phyloP scores from a whole-genome alignment of 164 flowering plant genomes.

The Taxillus chinensis region DNA sequence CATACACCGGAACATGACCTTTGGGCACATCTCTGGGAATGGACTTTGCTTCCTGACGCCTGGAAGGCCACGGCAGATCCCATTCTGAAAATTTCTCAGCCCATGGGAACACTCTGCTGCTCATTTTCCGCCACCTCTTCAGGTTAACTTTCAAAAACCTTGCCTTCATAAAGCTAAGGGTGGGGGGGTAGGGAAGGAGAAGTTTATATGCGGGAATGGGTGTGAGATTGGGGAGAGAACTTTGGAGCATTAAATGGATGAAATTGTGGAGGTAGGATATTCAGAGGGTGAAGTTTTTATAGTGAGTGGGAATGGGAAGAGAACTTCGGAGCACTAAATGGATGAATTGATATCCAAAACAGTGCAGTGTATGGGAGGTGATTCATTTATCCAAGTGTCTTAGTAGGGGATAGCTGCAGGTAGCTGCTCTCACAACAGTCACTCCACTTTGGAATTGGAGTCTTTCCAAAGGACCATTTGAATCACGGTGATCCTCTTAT shows the following conservation, averaged over 20 bases:
- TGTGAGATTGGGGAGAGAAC: not conserved
- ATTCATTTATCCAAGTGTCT: too few relatives aligned
- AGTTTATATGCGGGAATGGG: slow-evolving; percentile 1
- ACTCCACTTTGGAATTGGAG: slow-evolving; percentile 12
- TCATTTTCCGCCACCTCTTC: slow-evolving; percentile 47
- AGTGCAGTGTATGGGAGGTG: not conserved
- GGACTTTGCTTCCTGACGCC: slow-evolving; percentile 18
- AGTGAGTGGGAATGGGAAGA: slow-evolving; percentile 6
- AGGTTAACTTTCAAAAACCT: slow-evolving; percentile 31
- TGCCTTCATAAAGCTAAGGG: slow-evolving; percentile 17
- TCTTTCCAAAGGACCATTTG: too few relatives aligned
- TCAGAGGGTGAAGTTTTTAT: slow-evolving; percentile 22
- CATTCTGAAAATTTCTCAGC: too few relatives aligned
- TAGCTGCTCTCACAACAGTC: not conserved
- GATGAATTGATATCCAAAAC: slow-evolving; percentile 25
- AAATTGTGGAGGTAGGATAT: slow-evolving; percentile 9
- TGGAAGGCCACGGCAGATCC: slow-evolving; percentile 21
- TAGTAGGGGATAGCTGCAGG: not conserved
- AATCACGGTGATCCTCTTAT: too few relatives aligned
- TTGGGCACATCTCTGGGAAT: slow-evolving; percentile 80
- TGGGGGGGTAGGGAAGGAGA: slow-evolving; percentile 12
- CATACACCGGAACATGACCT: slow-evolving; percentile 84
- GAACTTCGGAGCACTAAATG: slow-evolving; percentile 21
- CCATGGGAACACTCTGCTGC: slow-evolving; percentile 23
- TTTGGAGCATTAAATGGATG: not conserved